These are phyloP conservation scores for Apiotrichum sp. DNA, from an alignment of 1,284 basidiomycete species.

Conservation along the genomic window DNA sequence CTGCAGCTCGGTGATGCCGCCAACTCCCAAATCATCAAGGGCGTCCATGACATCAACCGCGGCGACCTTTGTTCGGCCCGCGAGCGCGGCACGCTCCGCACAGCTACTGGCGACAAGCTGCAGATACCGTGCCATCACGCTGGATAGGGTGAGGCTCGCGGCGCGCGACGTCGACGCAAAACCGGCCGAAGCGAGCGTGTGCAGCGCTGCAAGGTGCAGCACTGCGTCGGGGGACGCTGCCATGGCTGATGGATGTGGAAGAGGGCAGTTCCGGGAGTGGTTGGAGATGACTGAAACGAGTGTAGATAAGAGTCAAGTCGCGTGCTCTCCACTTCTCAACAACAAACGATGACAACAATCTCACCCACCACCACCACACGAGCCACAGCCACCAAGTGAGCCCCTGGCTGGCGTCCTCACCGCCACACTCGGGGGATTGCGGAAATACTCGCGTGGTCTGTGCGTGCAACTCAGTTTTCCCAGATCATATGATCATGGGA, in stretches of 20 bases:
- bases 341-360: too few relatives aligned
- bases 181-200: slow-evolving; percentile 35
- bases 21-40: slow-evolving; percentile 34
- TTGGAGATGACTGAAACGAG: too few relatives aligned
- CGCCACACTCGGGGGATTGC: too few relatives aligned
- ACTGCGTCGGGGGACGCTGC: slow-evolving; percentile 36
- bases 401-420: too few relatives aligned
- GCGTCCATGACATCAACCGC: slow-evolving; percentile 36
- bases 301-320: too few relatives aligned
- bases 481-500: too few relatives aligned
- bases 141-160: slow-evolving; percentile 35
- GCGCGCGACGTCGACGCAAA: slow-evolving; percentile 41
- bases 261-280: too few relatives aligned
- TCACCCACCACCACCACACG: too few relatives aligned
- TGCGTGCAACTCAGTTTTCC: too few relatives aligned
- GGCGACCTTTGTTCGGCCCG: slow-evolving; percentile 37
- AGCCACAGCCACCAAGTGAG: too few relatives aligned
- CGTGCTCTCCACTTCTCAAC: too few relatives aligned
- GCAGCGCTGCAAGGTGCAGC: slow-evolving; percentile 38
- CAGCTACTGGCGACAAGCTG: slow-evolving; percentile 31
- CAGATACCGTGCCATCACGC: slow-evolving; percentile 33
- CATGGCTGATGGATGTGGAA: slow-evolving; percentile 6
- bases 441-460: too few relatives aligned
- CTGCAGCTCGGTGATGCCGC: slow-evolving; percentile 30
- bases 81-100: slow-evolving; percentile 32